Evolutionary conservation across 805 yeast species (phyloP), one percentile per base, ranked within the genome.

Genomic region (Lipomyces kockii): DNA sequence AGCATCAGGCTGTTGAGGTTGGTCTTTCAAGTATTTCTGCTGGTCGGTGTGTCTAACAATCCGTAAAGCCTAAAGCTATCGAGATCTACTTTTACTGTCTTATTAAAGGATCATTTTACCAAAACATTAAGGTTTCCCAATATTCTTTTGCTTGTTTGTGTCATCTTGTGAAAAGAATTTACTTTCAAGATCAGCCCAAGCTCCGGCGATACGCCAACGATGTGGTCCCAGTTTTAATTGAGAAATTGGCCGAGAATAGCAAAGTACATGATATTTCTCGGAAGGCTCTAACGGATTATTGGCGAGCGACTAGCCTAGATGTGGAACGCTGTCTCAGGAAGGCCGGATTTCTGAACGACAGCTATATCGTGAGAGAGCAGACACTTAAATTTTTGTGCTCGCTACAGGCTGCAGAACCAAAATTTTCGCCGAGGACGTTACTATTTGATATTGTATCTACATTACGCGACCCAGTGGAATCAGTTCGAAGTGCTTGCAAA

Each of bases 91-190:
- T 69, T 22, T 52, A 20, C 22, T 62, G 43, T 53, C 57, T 68
- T 25, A 61, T 61, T 22, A 52, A 63, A 25, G 66, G 69, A 6
- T 62, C 70, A 2, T 63, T 29, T 49, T 34, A 63, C 35, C 54
- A 52, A 14, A 46, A 60, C 22, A n/a, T 58, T 39, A 56, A 62
- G 46, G 62, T 69, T 20, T 57, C 66, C 3, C 72, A 69, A 27
- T 58, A 62, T 52, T 76, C 83, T 0, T 82, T 83, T 66, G 80
- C 84, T 1, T 74, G 84, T 35, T 71, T 83, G 22, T 82, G 84
- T 68, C 83, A 83, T 71, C 71, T 84, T 17, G 77, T 81, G 29
- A 82, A 82, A 66, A 76, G 86, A 9, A 78, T 81, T 7, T 79
- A 81, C 29, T 78, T 79, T 71, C 86, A 76, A 62, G 77, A 80